Base-by-base conservation (phyloP, 1,284 basidiomycete genomes). In the Ustilago hordei region DNA sequence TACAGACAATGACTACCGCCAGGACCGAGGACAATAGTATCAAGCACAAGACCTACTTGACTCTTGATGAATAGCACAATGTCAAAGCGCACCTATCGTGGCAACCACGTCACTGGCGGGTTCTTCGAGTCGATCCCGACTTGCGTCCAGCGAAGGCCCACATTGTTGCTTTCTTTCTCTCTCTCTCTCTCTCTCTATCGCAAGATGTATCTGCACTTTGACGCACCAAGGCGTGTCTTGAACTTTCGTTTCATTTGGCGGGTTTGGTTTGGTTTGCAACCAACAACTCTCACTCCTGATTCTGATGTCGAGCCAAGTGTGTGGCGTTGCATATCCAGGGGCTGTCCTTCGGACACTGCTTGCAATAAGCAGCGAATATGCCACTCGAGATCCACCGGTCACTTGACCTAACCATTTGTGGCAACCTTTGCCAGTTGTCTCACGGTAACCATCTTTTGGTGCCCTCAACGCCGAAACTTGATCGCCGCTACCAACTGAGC, bases 391-490 rank as follows among this genome's bases (percentile, higher is more conserved):
- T 9, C 13, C 28, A n/a, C 11, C 15, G 23, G 48, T 31, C 6
- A 48, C 19, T 48, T 8, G 8, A 17, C 19, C 28, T 31, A 19
- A 48, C 48, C 11, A 28, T 4, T 32, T 32, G 48, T 50, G 48
- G 48, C n/a, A 8, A 50, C n/a, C 28, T 11, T 50, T 28, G 6
- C 48, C n/a, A 32, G 13, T 50, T 31, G 3, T 50, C 48, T 34
- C 48, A 50, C 48, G 48, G 28, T 50, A 28, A 50, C 48, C 13
- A 50, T 17, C 43, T 28, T 28, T 28, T 19, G 43, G 43, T 45
- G 19, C 31, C 28, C 31, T 28, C 6, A 13, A 43, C n/a, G 47
- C 19, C 6, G 11, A 9, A 7, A 8, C 5, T 48, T 48, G 23
- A 32, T 50, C 4, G 15, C 48, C 28, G 28, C 48, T 4, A 50